Evolutionary conservation across 495 filamentous ascomycete genomes (phyloP).

Genomic region (Opeltia flavorubescens): DNA sequence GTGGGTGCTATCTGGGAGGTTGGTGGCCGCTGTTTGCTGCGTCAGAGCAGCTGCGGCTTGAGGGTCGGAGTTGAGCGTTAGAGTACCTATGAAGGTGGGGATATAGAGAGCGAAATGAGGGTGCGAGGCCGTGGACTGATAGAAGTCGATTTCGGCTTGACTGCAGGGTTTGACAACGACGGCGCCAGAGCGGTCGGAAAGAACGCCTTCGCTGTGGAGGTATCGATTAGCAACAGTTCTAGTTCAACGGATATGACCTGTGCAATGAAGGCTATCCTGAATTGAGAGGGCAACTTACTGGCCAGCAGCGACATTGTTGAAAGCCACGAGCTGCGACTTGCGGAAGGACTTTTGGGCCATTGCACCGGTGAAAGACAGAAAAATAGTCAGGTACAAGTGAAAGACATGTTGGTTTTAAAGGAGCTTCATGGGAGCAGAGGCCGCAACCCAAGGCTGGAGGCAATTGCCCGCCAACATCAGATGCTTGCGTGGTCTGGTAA

Average conservation of each 20-base stretch:
- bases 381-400: neutral
- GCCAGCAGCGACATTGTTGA: conserved; percentile 76
- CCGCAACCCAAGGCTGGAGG: neutral
- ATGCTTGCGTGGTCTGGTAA: neutral
- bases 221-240: neutral
- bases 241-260: neutral
- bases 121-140: conserved; percentile 61
- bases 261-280: neutral
- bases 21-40: neutral
- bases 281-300: conserved; percentile 53
- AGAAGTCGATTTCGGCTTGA: conserved; percentile 74
- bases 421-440: neutral
- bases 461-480: neutral
- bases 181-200: conserved; percentile 70
- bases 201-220: conserved; percentile 67
- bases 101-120: conserved; percentile 63
- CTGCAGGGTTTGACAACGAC: conserved; percentile 95
- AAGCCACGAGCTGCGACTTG: conserved; percentile 47
- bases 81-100: conserved; percentile 70
- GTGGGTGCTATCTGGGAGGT: neutral
- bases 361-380: neutral
- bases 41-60: conserved; percentile 5
- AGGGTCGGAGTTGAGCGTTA: conserved; percentile 25
- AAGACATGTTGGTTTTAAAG: conserved; percentile 4
- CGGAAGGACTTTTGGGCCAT: conserved; percentile 14